These are phyloP conservation scores for Nicotiana tabacum DNA, from an alignment of 257 asterid genomes.

Conservation along the genomic window DNA sequence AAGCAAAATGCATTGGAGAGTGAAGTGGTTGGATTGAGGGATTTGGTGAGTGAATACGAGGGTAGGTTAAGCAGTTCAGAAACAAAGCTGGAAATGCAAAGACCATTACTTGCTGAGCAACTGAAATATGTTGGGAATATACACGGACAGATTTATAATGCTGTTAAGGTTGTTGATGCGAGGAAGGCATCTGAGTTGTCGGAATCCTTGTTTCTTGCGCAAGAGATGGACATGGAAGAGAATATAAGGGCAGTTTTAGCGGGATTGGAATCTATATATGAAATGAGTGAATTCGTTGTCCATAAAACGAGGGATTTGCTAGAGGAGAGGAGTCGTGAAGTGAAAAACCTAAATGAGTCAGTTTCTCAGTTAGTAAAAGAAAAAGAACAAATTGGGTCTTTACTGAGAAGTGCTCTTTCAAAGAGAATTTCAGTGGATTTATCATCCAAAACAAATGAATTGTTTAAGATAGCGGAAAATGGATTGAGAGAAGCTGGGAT, in stretches of 20 bases:
- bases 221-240: constrained; percentile 85
- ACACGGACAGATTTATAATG: constrained; percentile 62
- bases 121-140: constrained; percentile 57
- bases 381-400: constrained; percentile 88
- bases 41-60: constrained; percentile 49
- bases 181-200: constrained; percentile 65
- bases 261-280: constrained; percentile 86
- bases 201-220: constrained; percentile 81
- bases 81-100: constrained; percentile 49
- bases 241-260: constrained; percentile 78
- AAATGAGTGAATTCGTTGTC: constrained; percentile 58
- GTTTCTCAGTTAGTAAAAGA: constrained; percentile 68
- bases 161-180: constrained; percentile 74
- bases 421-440: constrained; percentile 69
- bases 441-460: constrained; percentile 71
- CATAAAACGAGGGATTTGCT: constrained; percentile 63
- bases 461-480: constrained; percentile 89
- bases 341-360: constrained; percentile 56
- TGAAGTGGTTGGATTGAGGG: constrained; percentile 50
- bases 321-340: constrained; percentile 63
- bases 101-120: constrained; percentile 69
- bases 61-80: constrained; percentile 24
- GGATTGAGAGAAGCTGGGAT: constrained; percentile 87
- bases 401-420: constrained; percentile 79
- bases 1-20: constrained; percentile 44